These are phyloP conservation scores for Hymenoscyphus scutula DNA, from an alignment of 2,329 filamentous ascomycete species.

Conservation along the genomic window DNA sequence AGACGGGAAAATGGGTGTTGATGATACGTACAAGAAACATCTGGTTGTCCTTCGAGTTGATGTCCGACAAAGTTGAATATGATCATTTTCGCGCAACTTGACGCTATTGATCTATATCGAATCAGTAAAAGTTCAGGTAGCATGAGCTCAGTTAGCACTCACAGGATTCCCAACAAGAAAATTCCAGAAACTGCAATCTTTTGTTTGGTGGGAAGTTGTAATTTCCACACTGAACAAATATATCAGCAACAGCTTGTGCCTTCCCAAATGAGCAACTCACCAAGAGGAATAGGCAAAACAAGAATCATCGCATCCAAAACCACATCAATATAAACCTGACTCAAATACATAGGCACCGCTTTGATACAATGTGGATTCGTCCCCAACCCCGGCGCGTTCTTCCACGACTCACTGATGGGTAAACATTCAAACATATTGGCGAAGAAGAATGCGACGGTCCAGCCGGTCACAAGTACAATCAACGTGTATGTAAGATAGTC, in stretches of 20 bases:
- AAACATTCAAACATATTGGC: conserved; percentile 9
- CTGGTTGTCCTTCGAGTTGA: background rate
- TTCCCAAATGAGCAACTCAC: background rate
- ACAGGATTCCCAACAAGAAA: conserved; percentile 7
- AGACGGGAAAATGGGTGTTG: background rate
- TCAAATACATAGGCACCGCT: conserved; percentile 4
- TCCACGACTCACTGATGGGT: background rate
- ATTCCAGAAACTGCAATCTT: conserved; percentile 6
- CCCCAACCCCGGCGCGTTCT: background rate
- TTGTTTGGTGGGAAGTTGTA: background rate
- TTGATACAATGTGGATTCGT: conserved; percentile 1
- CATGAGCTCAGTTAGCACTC: background rate
- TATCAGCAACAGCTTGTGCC: background rate
- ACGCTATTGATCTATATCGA: background rate
- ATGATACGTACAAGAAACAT: conserved; percentile 4
- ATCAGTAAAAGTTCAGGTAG: background rate
- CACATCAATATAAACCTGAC: conserved; percentile 9
- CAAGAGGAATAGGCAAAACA: background rate
- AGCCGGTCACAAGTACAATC: conserved; percentile 3
- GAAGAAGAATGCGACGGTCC: conserved; percentile 8
- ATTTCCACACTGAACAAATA: background rate
- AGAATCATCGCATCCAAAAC: conserved; percentile 8
- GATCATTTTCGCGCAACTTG: conserved; percentile 9
- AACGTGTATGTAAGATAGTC: conserved; percentile 3
- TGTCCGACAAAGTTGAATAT: conserved; percentile 5